Evolutionary conservation across 164 flowering plant genomes (phyloP), one percentile per base, ranked within the genome.

Genomic region (Warburgia ugandensis): DNA sequence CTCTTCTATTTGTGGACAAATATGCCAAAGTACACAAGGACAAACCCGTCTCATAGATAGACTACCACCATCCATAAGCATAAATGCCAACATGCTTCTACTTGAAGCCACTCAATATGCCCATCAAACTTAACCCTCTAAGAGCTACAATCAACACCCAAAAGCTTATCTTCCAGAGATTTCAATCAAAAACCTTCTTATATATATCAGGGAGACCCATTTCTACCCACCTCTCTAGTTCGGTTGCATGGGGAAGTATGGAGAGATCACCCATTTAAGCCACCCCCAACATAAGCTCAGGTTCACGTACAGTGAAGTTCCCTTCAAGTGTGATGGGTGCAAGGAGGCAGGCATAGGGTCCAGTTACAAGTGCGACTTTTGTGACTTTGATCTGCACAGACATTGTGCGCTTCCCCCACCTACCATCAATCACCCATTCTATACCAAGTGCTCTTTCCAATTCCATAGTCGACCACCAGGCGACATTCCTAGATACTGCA

Each of bases 311-410:
- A 20, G 51, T 0, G 80, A 85, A 42, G 49, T 55, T 4, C 94
- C 96, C 0, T 88, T 86, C 83, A 82, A 74, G 62, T 92, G 99
- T 36, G 88, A 92, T 53, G 99, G 99, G 22, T 92, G 99, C 83
- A 86, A 77, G 47, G 99, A 92, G 55, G 84, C 68, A 0, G 96
- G 99, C 16, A 78, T 88, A 6, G 95, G 94, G 16, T 80, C 81
- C 2, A 65, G 79, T n/a, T 86, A 92, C 83, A 77, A 73, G 52
- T 90, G 97, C 62, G 39, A 23, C 44, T 16, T 14, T 2, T 86
- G 96, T 31, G 76, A 88, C 52, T 88, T 63, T 22, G 95, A 88
- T 28, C 80, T 92, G 8, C 96, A 92, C 70, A 62, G 44, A 48
- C 85, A 77, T 31, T 92, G 96, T 40, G 96, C 94, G 29, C 29